Base-by-base conservation (phyloP, 192 early-diverging fungal species). In the Rhizoclosmatium globosum region DNA sequence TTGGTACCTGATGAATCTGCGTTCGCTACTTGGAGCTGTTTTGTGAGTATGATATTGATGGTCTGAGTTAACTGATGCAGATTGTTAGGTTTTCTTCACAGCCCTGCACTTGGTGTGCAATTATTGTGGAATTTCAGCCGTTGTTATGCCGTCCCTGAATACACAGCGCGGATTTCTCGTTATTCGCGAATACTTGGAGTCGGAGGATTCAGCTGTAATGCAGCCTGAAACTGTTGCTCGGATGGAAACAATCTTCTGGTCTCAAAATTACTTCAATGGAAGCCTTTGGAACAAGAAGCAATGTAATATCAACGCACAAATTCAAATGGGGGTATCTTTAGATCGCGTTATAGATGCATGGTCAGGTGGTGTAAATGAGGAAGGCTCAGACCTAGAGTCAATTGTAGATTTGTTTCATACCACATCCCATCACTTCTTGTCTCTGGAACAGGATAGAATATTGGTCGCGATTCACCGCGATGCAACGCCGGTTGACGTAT, bases 121-220 rank as follows among this genome's bases (percentile, higher is more conserved):
- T 56, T 86, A 81, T 78, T 31, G 48, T 13, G 83, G 74, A 4
- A 85, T 86, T 13, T 17, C 41, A 4, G 64, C 64, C 1, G 77
- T 84, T 47, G 82, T 84, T 7, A 77, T 84, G 57, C 68, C 62
- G n/a, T 75, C 83, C n/a, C 62, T 84, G 21, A 84, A 84, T 59
- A 76, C 76, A 11, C 83, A 84, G 61, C 82, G 83, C 3, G 69
- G 82, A 9, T 60, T 73, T 64, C 68, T 83, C n/a, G 67, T 83
- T 4, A 64, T 83, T 53, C 42, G 47, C 3, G 46, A 67, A 17
- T 80, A 67, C 64, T 38, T 80, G 2, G 45, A 38, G 23, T 42
- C 73, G 7, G 57, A 60, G 13, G 41, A 58, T 0, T 17, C 48
- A 17, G 15, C 15, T 39, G 19, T 69, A 4, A 21, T 78, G 43